Base-by-base conservation (phyloP, 345 rosid species). In the Viola odorata region DNA sequence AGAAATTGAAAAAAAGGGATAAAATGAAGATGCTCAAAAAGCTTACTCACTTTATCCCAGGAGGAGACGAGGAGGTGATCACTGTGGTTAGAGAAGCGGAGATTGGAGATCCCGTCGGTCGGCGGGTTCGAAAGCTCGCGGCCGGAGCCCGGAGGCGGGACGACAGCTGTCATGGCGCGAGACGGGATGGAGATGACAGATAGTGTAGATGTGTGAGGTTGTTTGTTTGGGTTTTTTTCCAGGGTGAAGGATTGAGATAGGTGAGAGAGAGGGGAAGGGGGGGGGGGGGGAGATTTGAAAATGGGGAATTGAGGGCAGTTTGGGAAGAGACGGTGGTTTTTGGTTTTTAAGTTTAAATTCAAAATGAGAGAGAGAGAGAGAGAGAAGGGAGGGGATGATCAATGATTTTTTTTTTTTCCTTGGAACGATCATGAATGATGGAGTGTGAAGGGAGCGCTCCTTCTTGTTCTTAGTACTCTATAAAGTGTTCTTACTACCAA, bases 1-100 rank as follows among this genome's bases (percentile, higher is more conserved):
- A 1, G 13, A 41, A 39, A 39, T 13, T 6, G 36, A 23, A 16
- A 50, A 58, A 36, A 6, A 7, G 6, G 23, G 8, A 37, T 6
- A 36, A 36, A 55, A 17, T 4, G 9, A 3, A 8, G 49, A 0
- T 7, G 36, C 4, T 45, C 10, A 8, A 3, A 16, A 3, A 14
- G 49, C 4, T 48, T 38, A 32, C 0, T 23, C 73, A 89, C 98
- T 95, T 85, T 92, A 75, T 92, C 98, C 98, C 98, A 92, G 0
- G 98, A 92, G 53, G 97, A 92, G 51, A 92, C 97, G 63, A 92
- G 96, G 37, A 92, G 80, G 77, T 85, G 85, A 67, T 92, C 97
- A 77, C 91, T 89, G 80, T 82, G 90, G 67, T 92, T 92, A 45
- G 98, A 92, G 81, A 87, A 92, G 7, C 95, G 88, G 17, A 92